Evolutionary conservation across 805 yeast genomes (phyloP).

Genomic region (Kodamaea restingae): DNA sequence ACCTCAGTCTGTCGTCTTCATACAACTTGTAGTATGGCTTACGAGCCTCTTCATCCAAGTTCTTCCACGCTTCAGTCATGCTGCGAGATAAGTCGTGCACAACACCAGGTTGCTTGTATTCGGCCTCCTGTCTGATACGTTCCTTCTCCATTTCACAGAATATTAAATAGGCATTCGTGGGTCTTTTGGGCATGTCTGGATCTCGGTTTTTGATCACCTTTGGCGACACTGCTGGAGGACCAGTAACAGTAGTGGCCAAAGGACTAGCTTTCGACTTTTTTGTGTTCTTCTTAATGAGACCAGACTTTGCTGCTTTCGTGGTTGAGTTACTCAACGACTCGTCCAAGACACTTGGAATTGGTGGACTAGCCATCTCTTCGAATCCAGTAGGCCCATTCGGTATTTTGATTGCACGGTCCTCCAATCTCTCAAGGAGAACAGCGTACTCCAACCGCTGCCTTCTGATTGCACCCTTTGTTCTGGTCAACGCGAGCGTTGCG

Average conservation of each 20-base stretch:
- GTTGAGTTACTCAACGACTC: constrained; percentile 24
- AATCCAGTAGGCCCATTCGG: constrained; percentile 22
- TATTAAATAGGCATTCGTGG: constrained; percentile 83
- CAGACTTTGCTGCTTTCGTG: constrained; percentile 17
- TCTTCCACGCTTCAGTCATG: constrained; percentile 84
- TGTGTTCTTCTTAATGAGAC: constrained; percentile 18
- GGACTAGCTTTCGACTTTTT: constrained; percentile 15
- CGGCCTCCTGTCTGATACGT: constrained; percentile 55
- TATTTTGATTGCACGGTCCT: constrained; percentile 42
- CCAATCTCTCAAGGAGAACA: constrained; percentile 74
- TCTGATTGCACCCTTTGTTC: constrained; percentile 72
- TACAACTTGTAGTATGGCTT: constrained; percentile 71
- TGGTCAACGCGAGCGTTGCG: constrained; percentile 68
- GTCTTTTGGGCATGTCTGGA: constrained; percentile 83
- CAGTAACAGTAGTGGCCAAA: constrained; percentile 7
- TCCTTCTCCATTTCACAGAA: constrained; percentile 88
- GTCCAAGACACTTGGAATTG: constrained; percentile 34
- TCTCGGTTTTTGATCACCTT: constrained; percentile 51
- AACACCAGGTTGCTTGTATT: constrained; percentile 45
- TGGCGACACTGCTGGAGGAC: constrained; percentile 25
- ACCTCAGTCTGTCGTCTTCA: constrained; percentile 74
- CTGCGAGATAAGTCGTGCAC: constrained; percentile 67
- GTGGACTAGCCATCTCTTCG: constrained; percentile 40
- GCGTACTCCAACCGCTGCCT: constrained; percentile 81
- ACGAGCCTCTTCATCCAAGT: constrained; percentile 61